Conservation (phyloP, 495 filamentous ascomycete species). For the Chlorociboria aeruginascens region DNA sequence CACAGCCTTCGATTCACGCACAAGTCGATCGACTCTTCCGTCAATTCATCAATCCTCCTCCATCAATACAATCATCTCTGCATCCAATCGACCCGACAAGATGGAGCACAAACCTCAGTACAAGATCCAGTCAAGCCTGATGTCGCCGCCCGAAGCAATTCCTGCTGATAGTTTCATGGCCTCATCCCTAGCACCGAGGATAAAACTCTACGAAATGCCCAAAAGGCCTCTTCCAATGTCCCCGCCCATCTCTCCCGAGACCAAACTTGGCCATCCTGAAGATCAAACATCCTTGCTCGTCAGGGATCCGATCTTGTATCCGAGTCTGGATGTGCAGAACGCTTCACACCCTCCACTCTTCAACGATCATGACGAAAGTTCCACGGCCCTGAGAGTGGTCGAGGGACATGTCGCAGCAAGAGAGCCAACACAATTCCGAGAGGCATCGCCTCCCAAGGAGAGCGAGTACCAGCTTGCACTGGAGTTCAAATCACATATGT, state of each 20-base stretch:
- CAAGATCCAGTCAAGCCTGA: conserved; percentile 43
- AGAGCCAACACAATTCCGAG: conserved; percentile 37
- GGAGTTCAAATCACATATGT: conserved; percentile 52
- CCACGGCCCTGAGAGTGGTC: conserved; percentile 35
- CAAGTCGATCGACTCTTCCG: conserved; percentile 3
- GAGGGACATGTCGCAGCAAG: conserved; percentile 57
- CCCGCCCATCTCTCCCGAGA: conserved; percentile 59
- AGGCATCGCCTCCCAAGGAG: conserved; percentile 47
- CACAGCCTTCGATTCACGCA: conserved; percentile 16
- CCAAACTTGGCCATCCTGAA: conserved; percentile 32
- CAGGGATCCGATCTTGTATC: conserved; percentile 52
- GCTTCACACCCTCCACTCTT: conserved; percentile 46
- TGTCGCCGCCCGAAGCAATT: conserved; percentile 63
- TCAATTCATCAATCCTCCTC: conserved; percentile 4
- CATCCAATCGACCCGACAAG: conserved; percentile 7
- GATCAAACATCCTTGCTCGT: conserved; percentile 25
- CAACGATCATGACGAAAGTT: conserved; percentile 27
- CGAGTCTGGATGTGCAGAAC: conserved; percentile 31
- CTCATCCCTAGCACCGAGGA: conserved; percentile 24
- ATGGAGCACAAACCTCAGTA: conserved; percentile 13
- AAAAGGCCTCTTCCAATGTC: conserved; percentile 48
- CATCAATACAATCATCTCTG: conserved; percentile 12
- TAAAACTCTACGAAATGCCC: conserved; percentile 27
- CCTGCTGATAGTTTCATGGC: conserved; percentile 48
- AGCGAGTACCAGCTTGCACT: conserved; percentile 61